Base-by-base conservation (phyloP, 106 monocot species). In the Amphibolis antarctica region DNA sequence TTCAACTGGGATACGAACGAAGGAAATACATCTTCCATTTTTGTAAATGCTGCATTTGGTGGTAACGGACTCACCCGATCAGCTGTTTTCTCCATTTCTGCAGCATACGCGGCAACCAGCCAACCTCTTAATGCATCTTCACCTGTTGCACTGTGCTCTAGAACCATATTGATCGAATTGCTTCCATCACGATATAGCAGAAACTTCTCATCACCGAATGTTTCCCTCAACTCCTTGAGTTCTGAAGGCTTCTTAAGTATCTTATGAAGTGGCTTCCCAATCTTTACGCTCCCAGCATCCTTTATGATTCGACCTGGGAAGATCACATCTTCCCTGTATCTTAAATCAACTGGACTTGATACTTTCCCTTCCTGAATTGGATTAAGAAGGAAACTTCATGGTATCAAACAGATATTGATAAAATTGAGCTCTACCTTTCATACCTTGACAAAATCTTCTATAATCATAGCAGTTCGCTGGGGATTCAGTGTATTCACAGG, bases 401-500 rank as follows among this genome's bases (percentile, higher is more conserved):
- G 11, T 57, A 15, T 1, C 13, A 7, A 3, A 28, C 26, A 56
- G 28, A 26, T 4, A 27, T 28, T 26, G 17, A 28, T 10, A 27
- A 42, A 21, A 5, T 36, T 1, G 10, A 10, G n/a, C n/a, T 27
- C 5, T 62, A 44, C 50, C 11, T 12, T 25, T 51, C 52, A 46
- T 53, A 93, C 88, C 78, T 84, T 79, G 15, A 86, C 4, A 66
- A 86, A 96, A 74, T 90, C 86, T 14, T 86, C 89, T 25, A 96
- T 70, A 45, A 96, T 76, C 94, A 96, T 84, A 58, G 86, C 94
- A 17, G 89, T 86, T 45, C 94, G 64, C 55, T 96, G 89, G n/a
- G 94, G 84, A 68, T 96, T 90, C 55, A 90, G 71, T 52, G 89
- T 86, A 76, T 96, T 96, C 17, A 96, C 84, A 12, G 89, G 94